These are phyloP conservation scores for Ceratobasidium sp. DNA, from an alignment of 1,284 basidiomycete species.

Conservation along the genomic window DNA sequence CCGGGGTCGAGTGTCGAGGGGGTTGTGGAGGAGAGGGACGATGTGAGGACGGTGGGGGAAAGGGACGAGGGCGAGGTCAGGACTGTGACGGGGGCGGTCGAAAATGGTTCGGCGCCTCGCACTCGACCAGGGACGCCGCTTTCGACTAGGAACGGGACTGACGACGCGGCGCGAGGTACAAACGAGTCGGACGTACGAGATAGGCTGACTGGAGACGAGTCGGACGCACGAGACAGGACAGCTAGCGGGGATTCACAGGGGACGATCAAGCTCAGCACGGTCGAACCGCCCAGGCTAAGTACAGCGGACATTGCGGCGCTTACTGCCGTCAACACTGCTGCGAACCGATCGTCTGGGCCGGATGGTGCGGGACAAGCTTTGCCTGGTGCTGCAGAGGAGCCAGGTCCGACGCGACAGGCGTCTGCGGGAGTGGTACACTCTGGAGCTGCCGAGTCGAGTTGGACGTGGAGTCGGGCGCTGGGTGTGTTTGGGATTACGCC, in stretches of 20 bases:
- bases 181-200: too few species aligned
- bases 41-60: too few species aligned
- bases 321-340: constrained; percentile 25
- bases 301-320: constrained; percentile 25
- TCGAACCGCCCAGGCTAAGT: neutral
- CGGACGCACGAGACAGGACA: constrained; percentile 27
- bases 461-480: constrained; percentile 17
- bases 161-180: neutral
- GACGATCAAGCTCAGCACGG: constrained; percentile 8
- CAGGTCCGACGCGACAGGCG: neutral
- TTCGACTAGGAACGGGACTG: constrained; percentile 6
- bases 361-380: neutral
- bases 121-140: too few species aligned
- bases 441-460: neutral
- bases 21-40: too few species aligned
- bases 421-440: neutral
- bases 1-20: neutral
- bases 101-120: too few species aligned
- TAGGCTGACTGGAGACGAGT: neutral
- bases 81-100: too few species aligned
- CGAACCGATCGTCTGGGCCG: constrained; percentile 20
- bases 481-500: constrained; percentile 20
- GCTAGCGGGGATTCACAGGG: constrained; percentile 31
- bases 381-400: neutral
- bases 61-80: too few species aligned